phyloP scores from a whole-genome alignment of 208 protist species.

The Crithidia mellificae region DNA sequence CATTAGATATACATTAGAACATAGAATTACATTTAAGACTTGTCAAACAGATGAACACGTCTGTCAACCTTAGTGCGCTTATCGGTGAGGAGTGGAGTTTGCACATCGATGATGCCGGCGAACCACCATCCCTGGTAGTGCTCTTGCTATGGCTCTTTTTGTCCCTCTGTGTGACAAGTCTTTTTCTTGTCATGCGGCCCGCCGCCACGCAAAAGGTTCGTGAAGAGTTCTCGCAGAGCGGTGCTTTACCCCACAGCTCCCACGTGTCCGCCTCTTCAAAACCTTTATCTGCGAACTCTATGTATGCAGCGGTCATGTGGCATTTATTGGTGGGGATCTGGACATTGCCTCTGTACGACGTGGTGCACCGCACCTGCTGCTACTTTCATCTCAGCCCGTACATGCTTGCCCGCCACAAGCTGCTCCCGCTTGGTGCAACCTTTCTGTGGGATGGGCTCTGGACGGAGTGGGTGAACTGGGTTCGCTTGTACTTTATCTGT shows the following conservation, averaged over 20 bases:
- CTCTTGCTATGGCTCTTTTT: conserved; percentile 32
- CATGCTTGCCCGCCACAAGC: conserved; percentile 46
- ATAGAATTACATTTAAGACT: not conserved
- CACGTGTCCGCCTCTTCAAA: too few species aligned
- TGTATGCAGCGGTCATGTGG: not conserved
- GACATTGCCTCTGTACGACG: conserved; percentile 45
- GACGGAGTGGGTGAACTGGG: conserved; percentile 48
- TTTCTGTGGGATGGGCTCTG: conserved; percentile 33
- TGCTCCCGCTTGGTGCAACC: conserved; percentile 44
- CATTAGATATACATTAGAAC: not conserved
- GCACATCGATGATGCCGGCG: conserved; percentile 40
- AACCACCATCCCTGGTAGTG: conserved; percentile 26
- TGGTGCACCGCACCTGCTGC: conserved; percentile 42
- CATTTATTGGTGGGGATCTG: conserved; percentile 38
- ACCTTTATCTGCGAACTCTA: not conserved
- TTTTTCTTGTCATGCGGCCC: conserved; percentile 55
- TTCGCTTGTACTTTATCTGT: conserved; percentile 45
- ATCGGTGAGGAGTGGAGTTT: conserved; percentile 14
- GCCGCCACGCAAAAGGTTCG: conserved; percentile 15
- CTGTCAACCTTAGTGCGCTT: not conserved
- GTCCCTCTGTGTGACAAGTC: conserved; percentile 30
- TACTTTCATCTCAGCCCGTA: conserved; percentile 46
- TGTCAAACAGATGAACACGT: not conserved
- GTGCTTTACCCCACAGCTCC: too few species aligned
- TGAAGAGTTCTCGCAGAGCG: not conserved